These are phyloP conservation scores for Stenocarpella maydis DNA, from an alignment of 2,329 filamentous ascomycete genomes.

Conservation along the genomic window DNA sequence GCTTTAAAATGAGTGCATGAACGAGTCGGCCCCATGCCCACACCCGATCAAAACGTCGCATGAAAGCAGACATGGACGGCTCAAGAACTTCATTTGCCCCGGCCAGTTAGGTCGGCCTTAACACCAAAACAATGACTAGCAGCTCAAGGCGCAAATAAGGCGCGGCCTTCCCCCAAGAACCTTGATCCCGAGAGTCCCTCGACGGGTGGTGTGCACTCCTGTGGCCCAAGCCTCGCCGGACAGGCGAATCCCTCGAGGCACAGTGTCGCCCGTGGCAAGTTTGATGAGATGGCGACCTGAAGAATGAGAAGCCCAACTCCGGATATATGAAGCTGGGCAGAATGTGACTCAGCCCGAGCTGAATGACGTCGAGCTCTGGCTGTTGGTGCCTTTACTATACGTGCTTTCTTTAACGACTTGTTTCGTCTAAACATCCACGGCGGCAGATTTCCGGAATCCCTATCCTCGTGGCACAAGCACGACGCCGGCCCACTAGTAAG, in stretches of 20 bases:
- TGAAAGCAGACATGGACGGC: slow-evolving; percentile 12
- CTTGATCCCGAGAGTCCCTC: slow-evolving; percentile 13
- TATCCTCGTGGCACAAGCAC: slow-evolving; percentile 4
- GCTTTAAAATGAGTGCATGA: slow-evolving; percentile 27
- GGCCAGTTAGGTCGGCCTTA: slow-evolving; percentile 19
- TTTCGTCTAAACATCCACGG: slow-evolving; percentile 30
- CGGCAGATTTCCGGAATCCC: slow-evolving; percentile 21
- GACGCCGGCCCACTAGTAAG: slow-evolving; percentile 23
- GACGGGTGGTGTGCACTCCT: slow-evolving; percentile 1
- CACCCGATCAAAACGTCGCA: slow-evolving; percentile 24
- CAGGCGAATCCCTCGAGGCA: slow-evolving; percentile 5
- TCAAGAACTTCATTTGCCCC: slow-evolving; percentile 22
- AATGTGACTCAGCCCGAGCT: not conserved
- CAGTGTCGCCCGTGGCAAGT: slow-evolving; percentile 11
- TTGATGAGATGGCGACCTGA: slow-evolving; percentile 5
- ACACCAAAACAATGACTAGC: slow-evolving; percentile 25
- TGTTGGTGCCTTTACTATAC: slow-evolving; percentile 19
- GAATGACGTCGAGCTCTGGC: slow-evolving; percentile 13
- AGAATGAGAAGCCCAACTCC: not conserved
- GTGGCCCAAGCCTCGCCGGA: slow-evolving; percentile 1
- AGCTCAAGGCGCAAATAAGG: slow-evolving; percentile 8
- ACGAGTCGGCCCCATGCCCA: slow-evolving; percentile 28
- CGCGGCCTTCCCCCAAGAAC: slow-evolving; percentile 21
- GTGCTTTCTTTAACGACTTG: slow-evolving; percentile 24
- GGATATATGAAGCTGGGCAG: slow-evolving; percentile 12